Conservation (phyloP, 352 stramenopile genomes). For the Pythium utonaiense region DNA sequence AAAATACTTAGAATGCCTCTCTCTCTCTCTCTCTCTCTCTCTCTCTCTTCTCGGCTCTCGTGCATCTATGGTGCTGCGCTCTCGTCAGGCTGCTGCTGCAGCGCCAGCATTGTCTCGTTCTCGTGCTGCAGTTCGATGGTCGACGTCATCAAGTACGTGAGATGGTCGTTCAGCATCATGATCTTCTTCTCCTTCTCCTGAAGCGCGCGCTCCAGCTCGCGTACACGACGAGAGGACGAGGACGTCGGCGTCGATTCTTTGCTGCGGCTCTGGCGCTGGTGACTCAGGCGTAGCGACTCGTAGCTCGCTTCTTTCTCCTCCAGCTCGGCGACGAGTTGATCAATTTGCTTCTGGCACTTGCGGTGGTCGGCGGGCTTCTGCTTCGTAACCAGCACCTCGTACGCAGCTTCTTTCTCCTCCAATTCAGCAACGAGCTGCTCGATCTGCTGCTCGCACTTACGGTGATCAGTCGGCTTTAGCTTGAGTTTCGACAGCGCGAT, state of each 20-base stretch:
- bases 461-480: slow-evolving; percentile 37
- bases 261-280: background rate
- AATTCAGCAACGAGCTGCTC: slow-evolving; percentile 24
- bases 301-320: slow-evolving; percentile 54
- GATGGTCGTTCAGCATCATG: slow-evolving; percentile 79
- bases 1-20: background rate
- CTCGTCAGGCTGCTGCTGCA: slow-evolving; percentile 5
- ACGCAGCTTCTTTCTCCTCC: background rate
- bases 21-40: background rate
- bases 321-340: slow-evolving; percentile 44
- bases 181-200: slow-evolving; percentile 77
- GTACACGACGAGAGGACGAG: slow-evolving; percentile 36
- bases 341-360: slow-evolving; percentile 28
- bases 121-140: slow-evolving; percentile 70
- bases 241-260: slow-evolving; percentile 17
- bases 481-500: slow-evolving; percentile 33
- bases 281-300: slow-evolving; percentile 25
- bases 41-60: too few species aligned
- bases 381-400: background rate
- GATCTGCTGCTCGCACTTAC: slow-evolving; percentile 13
- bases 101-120: slow-evolving; percentile 44
- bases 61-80: slow-evolving; percentile 1
- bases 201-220: slow-evolving; percentile 43
- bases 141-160: slow-evolving; percentile 81
- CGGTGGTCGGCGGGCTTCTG: slow-evolving; percentile 27